Evolutionary conservation across 495 filamentous ascomycete genomes (phyloP), one percentile per base, ranked within the genome.

Genomic region (Aspergillus mulundensis): DNA sequence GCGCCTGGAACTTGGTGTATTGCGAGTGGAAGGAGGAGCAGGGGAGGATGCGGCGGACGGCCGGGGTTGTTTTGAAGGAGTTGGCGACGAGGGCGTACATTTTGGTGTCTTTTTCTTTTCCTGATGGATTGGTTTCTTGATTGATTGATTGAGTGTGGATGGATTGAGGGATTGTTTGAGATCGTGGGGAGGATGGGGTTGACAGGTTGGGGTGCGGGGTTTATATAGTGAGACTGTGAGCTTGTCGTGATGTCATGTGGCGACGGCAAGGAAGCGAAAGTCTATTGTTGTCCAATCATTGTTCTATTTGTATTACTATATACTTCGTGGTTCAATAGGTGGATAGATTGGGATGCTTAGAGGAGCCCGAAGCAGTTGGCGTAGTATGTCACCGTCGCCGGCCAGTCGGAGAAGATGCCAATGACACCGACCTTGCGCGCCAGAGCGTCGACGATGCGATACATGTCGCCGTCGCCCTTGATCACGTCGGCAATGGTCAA

Each of bases 371-470:
- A 75, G 63, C 82, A 87, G 53, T 80, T 84, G 53, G 83, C 83
- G 69, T 83, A 87, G 48, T 83, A 87, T 3, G 78, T 84, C 7
- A 81, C 72, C 4, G 81, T 84, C 0, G 79, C 81, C 4, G 76
- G 75, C 84, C 84, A 87, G 61, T 85, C 84, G 10, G 79, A 77
- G 55, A 86, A 87, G 19, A 87, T 77, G 2, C 68, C 77, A 18
- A 66, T 63, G 12, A 82, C 79, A 2, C 79, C 79, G 7, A 85
- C 80, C 60, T 86, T 68, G 55, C 75, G 72, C 8, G 72, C 77
- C 43, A 87, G 56, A 15, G 83, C 81, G 60, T 86, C 80, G 24
- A 87, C 61, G 15, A 84, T 73, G 40, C 70, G 77, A 58, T 77
- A 85, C 65, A 81, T 74, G 39, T 85, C 79, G 5, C 82, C 81